These are phyloP conservation scores for Euphorbia lathyris DNA, from an alignment of 345 rosid genomes.

Conservation along the genomic window DNA sequence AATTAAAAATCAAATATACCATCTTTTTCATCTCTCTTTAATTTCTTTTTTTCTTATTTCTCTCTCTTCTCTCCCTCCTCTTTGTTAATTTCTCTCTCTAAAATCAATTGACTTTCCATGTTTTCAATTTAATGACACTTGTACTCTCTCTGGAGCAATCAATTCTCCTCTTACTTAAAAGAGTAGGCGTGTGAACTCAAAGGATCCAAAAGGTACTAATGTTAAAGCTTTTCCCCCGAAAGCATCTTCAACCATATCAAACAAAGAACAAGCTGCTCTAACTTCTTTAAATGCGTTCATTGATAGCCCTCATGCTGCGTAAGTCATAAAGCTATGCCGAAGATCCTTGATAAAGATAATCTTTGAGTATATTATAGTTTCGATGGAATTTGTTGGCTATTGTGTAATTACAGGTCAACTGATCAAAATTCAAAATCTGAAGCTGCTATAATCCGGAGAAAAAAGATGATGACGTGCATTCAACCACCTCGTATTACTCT, in stretches of 20 bases:
- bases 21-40: too few relatives aligned
- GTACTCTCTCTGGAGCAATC: constrained; percentile 38
- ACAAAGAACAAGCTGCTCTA: constrained; percentile 41
- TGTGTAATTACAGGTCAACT: constrained; percentile 43
- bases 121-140: too few relatives aligned
- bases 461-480: constrained; percentile 77
- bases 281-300: constrained; percentile 36
- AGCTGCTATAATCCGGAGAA: constrained; percentile 35
- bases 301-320: constrained; percentile 37
- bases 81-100: too few relatives aligned
- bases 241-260: constrained; percentile 31
- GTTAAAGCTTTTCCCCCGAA: constrained; percentile 29
- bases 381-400: not conserved
- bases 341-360: too few relatives aligned
- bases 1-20: too few relatives aligned
- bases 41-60: too few relatives aligned
- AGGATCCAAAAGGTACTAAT: constrained; percentile 28
- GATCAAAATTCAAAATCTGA: constrained; percentile 46
- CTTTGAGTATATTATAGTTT: not conserved
- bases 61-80: too few relatives aligned
- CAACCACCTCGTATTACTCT: constrained; percentile 71
- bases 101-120: too few relatives aligned
- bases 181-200: constrained; percentile 26
- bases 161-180: constrained; percentile 27
- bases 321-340: constrained; percentile 22